A percentile compares a stretch with the other conserved stretches of the same genome.
Evolutionary conservation across 2,329 filamentous ascomycete species (phyloP).

Genomic region (Mariannaea sp.): DNA sequence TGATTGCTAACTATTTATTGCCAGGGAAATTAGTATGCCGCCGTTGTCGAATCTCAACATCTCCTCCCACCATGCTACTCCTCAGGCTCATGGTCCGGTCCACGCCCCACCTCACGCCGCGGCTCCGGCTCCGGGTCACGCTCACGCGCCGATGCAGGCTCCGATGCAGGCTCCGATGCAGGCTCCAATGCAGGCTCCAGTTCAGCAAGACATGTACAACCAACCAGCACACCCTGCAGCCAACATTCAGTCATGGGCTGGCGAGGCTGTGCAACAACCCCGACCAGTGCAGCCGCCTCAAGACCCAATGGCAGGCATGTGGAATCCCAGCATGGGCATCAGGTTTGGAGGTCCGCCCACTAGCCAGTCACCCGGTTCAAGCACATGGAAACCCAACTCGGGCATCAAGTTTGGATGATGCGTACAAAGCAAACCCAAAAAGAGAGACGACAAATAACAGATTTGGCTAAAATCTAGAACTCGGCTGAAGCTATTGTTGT

Average conservation of each 20-base stretch:
- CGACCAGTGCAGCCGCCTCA: slow-evolving; percentile 53
- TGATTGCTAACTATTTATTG: slow-evolving; percentile 17
- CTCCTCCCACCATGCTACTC: slow-evolving; percentile 40
- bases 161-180: no score
- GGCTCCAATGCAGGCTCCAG: no score
- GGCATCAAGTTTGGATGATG: slow-evolving; percentile 60
- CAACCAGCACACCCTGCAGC: slow-evolving; percentile 45
- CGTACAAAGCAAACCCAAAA: no score
- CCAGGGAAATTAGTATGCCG: slow-evolving; percentile 58
- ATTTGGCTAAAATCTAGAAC: no score
- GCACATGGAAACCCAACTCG: slow-evolving; percentile 63
- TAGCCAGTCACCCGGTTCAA: slow-evolving; percentile 37
- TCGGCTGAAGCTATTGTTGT: no score
- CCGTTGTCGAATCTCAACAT: slow-evolving; percentile 52
- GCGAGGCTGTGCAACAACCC: slow-evolving; percentile 61
- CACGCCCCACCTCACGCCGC: no score
- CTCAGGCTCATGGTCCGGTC: slow-evolving; percentile 25
- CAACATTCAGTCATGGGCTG: slow-evolving; percentile 63
- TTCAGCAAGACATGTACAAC: no score
- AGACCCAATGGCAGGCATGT: slow-evolving; percentile 48
- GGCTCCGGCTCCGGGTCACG: no score
- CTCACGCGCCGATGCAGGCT: no score
- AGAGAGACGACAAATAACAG: no score
- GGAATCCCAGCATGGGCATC: slow-evolving; percentile 82
- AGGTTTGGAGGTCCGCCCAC: slow-evolving; percentile 64